phyloP scores from a whole-genome alignment of 768 basidiomycete genomes.

The Nevesoporus exiguus region DNA sequence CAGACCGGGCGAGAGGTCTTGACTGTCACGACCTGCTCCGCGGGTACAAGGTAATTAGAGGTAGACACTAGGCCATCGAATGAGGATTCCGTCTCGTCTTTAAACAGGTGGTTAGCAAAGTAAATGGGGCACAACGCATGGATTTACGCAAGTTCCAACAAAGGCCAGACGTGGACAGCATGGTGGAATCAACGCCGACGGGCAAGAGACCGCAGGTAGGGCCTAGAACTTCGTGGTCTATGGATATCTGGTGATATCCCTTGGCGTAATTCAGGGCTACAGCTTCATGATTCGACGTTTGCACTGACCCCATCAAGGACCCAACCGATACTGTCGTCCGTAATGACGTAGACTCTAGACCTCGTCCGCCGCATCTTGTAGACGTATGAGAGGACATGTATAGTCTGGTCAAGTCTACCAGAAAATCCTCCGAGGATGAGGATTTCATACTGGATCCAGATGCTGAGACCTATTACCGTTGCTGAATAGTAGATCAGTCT shows the following conservation, averaged over 20 bases:
- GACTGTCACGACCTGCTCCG: constrained; percentile 61
- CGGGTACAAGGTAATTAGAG: constrained; percentile 84
- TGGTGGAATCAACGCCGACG: constrained; percentile 73
- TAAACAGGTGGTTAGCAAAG: constrained; percentile 4
- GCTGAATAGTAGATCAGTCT: neutral
- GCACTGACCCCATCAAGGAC: constrained; percentile 68
- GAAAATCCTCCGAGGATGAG: constrained; percentile 85
- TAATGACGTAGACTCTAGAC: constrained; percentile 66
- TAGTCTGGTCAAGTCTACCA: constrained; percentile 91
- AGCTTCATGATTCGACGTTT: neutral
- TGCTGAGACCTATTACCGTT: neutral
- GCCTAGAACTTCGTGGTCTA: constrained; percentile 74
- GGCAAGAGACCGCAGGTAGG: constrained; percentile 95
- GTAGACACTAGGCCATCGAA: constrained; percentile 88
- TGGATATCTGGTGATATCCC: constrained; percentile 79
- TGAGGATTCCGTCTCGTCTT: constrained; percentile 64
- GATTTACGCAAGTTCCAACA: constrained; percentile 83
- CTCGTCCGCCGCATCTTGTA: constrained; percentile 70
- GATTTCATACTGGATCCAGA: constrained; percentile 51
- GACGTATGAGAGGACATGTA: constrained; percentile 82
- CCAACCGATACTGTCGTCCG: constrained; percentile 93
- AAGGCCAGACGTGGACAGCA: constrained; percentile 79
- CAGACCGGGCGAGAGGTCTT: constrained; percentile 80
- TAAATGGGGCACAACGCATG: neutral
- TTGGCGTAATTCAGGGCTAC: constrained; percentile 28